Percentiles rank a stretch among this genome's conserved stretches.
Conservation (phyloP, 2,329 filamentous ascomycete species). For the Hypoxylon sp. region DNA sequence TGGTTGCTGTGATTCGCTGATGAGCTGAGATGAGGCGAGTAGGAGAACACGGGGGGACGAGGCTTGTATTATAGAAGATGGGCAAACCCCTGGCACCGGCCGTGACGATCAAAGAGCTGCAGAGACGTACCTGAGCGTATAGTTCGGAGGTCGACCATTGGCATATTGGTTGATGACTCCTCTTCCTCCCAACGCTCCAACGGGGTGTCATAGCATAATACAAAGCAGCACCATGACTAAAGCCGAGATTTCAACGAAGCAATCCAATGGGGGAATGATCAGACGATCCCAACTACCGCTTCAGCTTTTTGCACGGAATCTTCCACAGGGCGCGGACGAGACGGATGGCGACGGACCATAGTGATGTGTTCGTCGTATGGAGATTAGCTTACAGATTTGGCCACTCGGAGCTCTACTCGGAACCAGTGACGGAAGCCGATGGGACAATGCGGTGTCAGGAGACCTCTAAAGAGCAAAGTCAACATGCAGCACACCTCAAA, state of each 20-base stretch:
- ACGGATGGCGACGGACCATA: constrained; percentile 36
- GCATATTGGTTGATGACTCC: constrained; percentile 36
- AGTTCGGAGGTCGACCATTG: constrained; percentile 31
- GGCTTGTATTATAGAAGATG: constrained; percentile 36
- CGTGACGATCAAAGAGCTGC: constrained; percentile 27
- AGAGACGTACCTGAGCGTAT: constrained; percentile 28
- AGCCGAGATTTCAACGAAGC: constrained; percentile 39
- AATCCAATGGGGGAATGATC: constrained; percentile 33
- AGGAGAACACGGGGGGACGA: constrained; percentile 24
- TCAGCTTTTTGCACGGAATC: constrained; percentile 30
- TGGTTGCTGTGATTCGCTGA: constrained; percentile 35
- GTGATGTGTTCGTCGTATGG: constrained; percentile 40
- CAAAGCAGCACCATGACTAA: constrained; percentile 26
- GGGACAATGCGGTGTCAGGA: constrained; percentile 31
- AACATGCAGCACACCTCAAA: constrained; percentile 19
- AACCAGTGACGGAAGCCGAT: constrained; percentile 28
- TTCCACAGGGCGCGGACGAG: constrained; percentile 35
- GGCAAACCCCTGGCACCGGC: constrained; percentile 5
- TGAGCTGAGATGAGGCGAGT: constrained; percentile 28
- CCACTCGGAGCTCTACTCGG: constrained; percentile 33
- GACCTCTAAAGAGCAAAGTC: constrained; percentile 21
- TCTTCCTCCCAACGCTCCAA: neutral
- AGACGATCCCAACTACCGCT: constrained; percentile 32
- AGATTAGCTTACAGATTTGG: constrained; percentile 30
- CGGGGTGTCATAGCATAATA: constrained; percentile 9